These are phyloP conservation scores for Cutaneotrichosporon sp. DNA, from an alignment of 1,284 basidiomycete species.

Conservation along the genomic window DNA sequence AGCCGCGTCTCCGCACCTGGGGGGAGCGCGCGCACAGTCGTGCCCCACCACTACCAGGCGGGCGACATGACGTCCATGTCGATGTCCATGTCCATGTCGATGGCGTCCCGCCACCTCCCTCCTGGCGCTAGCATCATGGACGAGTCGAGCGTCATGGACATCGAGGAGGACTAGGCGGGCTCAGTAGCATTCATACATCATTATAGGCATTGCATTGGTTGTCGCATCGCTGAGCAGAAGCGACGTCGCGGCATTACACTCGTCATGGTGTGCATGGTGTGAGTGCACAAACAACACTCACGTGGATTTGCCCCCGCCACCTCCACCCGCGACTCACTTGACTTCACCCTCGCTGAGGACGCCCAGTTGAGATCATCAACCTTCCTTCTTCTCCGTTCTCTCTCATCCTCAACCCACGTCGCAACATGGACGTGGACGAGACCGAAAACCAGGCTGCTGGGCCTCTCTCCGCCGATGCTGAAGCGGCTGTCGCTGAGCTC, in stretches of 20 bases:
- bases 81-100: conserved; percentile 8
- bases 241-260: too few species aligned
- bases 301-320: background rate
- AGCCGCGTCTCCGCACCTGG: background rate
- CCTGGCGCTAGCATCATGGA: conserved; percentile 20
- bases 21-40: background rate
- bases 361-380: background rate
- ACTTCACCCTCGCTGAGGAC: background rate
- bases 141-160: conserved; percentile 44
- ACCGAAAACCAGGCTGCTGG: background rate
- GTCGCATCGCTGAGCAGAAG: too few species aligned
- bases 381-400: background rate
- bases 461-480: background rate
- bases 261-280: background rate
- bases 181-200: background rate
- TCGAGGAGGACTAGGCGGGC: conserved; percentile 38
- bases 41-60: background rate
- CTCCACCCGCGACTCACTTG: background rate
- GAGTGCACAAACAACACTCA: background rate
- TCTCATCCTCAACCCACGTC: background rate
- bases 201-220: background rate
- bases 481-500: conserved; percentile 30
- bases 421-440: conserved; percentile 7
- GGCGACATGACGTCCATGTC: conserved; percentile 9
- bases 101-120: background rate